Conservation (phyloP, 495 filamentous ascomycete genomes). For the Neurospora sp. region DNA sequence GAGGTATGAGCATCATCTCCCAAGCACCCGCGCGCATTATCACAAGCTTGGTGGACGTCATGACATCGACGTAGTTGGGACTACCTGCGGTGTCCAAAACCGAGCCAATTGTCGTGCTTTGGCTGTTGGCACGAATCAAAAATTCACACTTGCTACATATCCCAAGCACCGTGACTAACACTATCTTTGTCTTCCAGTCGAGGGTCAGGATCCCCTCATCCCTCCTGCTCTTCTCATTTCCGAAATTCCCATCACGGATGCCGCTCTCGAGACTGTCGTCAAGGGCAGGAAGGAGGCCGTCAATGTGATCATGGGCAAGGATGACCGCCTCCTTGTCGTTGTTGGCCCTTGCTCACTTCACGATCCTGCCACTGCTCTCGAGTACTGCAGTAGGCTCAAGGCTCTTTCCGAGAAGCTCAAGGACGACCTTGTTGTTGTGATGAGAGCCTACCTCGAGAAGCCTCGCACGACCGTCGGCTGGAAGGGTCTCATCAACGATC, state of each 20-base stretch:
- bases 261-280: slow-evolving; percentile 58
- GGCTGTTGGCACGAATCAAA: background rate
- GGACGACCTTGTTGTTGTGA: slow-evolving; percentile 81
- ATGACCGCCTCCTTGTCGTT: slow-evolving; percentile 86
- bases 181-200: slow-evolving; percentile 44
- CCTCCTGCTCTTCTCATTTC: slow-evolving; percentile 78
- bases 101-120: background rate
- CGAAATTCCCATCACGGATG: slow-evolving; percentile 72
- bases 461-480: slow-evolving; percentile 97
- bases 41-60: background rate
- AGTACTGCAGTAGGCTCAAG: slow-evolving; percentile 75
- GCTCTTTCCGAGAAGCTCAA: slow-evolving; percentile 61
- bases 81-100: background rate
- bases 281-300: slow-evolving; percentile 74
- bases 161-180: slow-evolving; percentile 14
- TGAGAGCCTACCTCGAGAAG: slow-evolving; percentile 99
- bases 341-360: slow-evolving; percentile 96
- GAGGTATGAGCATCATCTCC: slow-evolving; percentile 24
- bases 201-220: slow-evolving; percentile 92
- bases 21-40: background rate
- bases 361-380: slow-evolving; percentile 78
- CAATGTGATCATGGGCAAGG: slow-evolving; percentile 64
- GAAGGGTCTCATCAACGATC: slow-evolving; percentile 99
- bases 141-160: background rate
- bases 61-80: background rate